Conservation (phyloP, 805 yeast genomes). For the Starmerella vitae region DNA sequence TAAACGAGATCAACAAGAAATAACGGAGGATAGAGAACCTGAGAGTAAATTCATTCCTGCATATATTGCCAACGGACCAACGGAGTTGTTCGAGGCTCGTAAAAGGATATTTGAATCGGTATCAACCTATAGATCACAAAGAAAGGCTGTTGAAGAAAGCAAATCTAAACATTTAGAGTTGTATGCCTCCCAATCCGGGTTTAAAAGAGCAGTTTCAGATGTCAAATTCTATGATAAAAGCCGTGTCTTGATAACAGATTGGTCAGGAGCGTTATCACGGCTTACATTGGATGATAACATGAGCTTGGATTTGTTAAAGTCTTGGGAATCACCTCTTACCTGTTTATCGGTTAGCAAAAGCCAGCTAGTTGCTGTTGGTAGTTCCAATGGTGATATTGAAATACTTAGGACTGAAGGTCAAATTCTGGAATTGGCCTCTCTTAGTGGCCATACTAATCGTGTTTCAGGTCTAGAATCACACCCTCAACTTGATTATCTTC, state of each 20-base stretch:
- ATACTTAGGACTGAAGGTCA: background rate
- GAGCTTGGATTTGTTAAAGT: background rate
- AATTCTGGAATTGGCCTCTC: background rate
- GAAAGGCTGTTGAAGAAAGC: too few relatives aligned
- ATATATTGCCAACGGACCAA: background rate
- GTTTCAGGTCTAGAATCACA: slow-evolving; percentile 49
- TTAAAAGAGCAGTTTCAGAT: slow-evolving; percentile 54
- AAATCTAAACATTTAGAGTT: too few relatives aligned
- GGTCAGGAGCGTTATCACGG: slow-evolving; percentile 63
- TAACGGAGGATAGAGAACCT: slow-evolving; percentile 5
- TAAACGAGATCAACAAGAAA: slow-evolving; percentile 13
- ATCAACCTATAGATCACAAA: too few relatives aligned
- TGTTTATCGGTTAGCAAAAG: background rate
- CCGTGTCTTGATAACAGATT: slow-evolving; percentile 53
- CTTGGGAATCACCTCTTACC: background rate
- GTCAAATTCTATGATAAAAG: slow-evolving; percentile 35
- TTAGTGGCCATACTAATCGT: slow-evolving; percentile 2
- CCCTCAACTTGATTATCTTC: slow-evolving; percentile 44
- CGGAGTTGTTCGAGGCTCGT: background rate
- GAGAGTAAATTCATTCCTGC: background rate
- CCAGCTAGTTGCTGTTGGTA: slow-evolving; percentile 1
- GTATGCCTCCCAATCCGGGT: slow-evolving; percentile 35
- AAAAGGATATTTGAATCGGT: too few relatives aligned
- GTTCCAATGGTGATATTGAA: background rate
- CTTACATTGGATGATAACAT: slow-evolving; percentile 2